These are phyloP conservation scores for Lactarius tabidus DNA, from an alignment of 768 basidiomycete genomes.

Conservation along the genomic window DNA sequence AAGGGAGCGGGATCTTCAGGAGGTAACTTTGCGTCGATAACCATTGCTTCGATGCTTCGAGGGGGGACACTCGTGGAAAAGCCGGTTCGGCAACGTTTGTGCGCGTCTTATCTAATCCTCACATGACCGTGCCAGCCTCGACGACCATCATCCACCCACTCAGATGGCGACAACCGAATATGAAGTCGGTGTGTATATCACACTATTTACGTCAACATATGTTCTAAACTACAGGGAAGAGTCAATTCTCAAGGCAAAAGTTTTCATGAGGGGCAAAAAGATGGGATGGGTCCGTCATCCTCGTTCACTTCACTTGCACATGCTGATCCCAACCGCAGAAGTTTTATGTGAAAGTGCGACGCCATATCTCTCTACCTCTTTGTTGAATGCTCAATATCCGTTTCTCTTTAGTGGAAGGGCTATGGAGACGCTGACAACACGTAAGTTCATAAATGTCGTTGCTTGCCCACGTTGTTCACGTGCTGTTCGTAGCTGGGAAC, in stretches of 20 bases:
- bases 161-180: slow-evolving; percentile 19
- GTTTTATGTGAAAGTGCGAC: slow-evolving; percentile 22
- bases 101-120: slow-evolving; percentile 22
- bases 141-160: not conserved
- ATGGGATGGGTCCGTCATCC: slow-evolving; percentile 23
- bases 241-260: slow-evolving; percentile 24
- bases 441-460: slow-evolving; percentile 10
- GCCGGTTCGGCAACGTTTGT: not conserved
- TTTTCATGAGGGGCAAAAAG: slow-evolving; percentile 25
- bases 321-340: slow-evolving; percentile 14
- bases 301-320: not conserved
- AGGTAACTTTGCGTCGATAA: slow-evolving; percentile 22
- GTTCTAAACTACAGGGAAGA: slow-evolving; percentile 9
- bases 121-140: slow-evolving; percentile 18
- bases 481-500: slow-evolving; percentile 23
- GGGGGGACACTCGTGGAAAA: not conserved
- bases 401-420: slow-evolving; percentile 24
- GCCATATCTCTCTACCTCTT: not conserved
- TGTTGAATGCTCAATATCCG: not conserved
- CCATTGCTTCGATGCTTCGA: too few relatives aligned
- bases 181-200: slow-evolving; percentile 25
- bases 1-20: slow-evolving; percentile 9
- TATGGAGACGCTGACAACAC: slow-evolving; percentile 23
- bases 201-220: too few relatives aligned
- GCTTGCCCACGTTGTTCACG: not conserved